phyloP scores from a whole-genome alignment of 495 filamentous ascomycete genomes.

The Achaetomiella virescens region DNA sequence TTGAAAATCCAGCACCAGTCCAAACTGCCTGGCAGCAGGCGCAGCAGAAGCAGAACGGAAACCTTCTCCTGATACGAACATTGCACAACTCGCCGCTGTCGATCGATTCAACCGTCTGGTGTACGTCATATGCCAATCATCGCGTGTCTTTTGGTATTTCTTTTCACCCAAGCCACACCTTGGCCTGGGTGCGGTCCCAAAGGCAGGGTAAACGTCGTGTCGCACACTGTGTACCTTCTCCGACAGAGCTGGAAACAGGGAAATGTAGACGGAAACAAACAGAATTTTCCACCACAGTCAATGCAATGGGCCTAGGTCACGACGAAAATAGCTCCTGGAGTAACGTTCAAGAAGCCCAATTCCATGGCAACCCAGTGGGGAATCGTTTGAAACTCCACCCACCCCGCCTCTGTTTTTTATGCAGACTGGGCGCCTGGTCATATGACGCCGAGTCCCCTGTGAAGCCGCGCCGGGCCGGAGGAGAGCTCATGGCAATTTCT shows the following conservation, averaged over 20 bases:
- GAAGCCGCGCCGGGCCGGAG: no score
- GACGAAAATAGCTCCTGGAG: not conserved
- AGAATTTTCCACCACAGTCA: slow-evolving; percentile 1
- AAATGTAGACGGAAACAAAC: not conserved
- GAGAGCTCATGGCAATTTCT: no score
- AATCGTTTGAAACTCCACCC: not conserved
- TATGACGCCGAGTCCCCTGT: not conserved
- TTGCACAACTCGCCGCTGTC: not conserved
- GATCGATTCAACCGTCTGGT: not conserved
- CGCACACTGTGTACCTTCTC: not conserved
- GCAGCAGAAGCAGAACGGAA: not conserved
- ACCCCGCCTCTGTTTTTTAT: not conserved
- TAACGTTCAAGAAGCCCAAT: not conserved
- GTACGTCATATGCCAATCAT: not conserved
- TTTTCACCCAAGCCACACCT: not conserved
- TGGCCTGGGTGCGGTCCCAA: not conserved
- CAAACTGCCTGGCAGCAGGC: not conserved
- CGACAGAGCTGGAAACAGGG: not conserved
- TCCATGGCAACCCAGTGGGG: not conserved
- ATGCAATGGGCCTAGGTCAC: not conserved
- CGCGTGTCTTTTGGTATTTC: not conserved
- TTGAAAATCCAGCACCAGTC: not conserved
- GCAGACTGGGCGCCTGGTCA: not conserved
- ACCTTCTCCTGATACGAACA: not conserved
- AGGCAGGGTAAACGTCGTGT: not conserved